Base-by-base conservation (phyloP, 73 alveolate genomes). In the Paramecium sexaurelia region DNA sequence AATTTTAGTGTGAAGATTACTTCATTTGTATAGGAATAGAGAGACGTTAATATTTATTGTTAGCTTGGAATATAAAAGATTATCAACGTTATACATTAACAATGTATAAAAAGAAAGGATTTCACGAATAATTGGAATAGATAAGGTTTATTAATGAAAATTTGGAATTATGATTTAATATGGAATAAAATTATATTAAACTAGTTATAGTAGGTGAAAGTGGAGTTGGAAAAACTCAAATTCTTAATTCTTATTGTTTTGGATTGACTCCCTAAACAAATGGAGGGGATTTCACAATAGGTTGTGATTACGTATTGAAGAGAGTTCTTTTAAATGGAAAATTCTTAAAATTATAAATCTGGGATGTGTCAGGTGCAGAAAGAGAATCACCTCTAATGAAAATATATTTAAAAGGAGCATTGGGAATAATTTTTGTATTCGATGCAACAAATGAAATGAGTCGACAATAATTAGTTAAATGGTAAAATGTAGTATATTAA, bases 171-270 rank as follows among this genome's bases (percentile, higher is more conserved):
- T 61, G 83, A 73, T 15, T 36, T 73, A 33, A 36, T 78, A 78
- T 78, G 90, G 90, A 78, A 78, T 45, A 37, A 40, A 78, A 85
- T 67, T 85, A 24, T 55, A 33, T 85, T 20, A 85, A 55, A 37
- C 27, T 55, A 3, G 92, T 55, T n/a, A 7, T 85, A 26, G 89
- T 85, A 10, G 89, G 92, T 10, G 66, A 55, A 17, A 57, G 41
- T 7, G 92, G 92, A 11, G 92, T 85, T 17, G 88, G 88, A 9
- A 85, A 85, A 55, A 78, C 75, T n/a, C 29, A 40, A 78, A 78
- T 78, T 26, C 90, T 78, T 2, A 78, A 78, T 45, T 13, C 90
- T 39, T 78, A 78, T 40, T 78, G 73, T 17, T 40, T 78, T 78
- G 90, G 89, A 13, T 39, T 78, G 43, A 27, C n/a, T 22, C 90